Percentiles rank a stretch among this genome's conserved stretches.
phyloP scores from a whole-genome alignment of 2,329 filamentous ascomycete genomes.

The Sporothrix schenckii region DNA sequence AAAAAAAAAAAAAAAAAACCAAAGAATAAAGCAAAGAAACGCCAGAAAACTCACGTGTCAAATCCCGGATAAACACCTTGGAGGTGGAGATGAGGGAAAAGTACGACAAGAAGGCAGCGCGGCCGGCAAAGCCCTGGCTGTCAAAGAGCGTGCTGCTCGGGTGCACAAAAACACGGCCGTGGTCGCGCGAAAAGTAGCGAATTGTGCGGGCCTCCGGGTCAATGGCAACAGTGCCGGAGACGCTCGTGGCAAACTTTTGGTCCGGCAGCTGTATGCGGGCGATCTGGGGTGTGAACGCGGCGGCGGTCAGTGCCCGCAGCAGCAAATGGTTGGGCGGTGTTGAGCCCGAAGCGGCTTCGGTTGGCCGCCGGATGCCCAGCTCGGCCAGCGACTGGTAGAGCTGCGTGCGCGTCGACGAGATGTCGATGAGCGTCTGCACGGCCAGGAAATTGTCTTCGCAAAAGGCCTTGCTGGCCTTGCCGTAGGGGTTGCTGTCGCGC shows the following conservation, averaged over 20 bases:
- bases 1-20: not conserved
- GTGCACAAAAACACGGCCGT: slow-evolving; percentile 88
- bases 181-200: slow-evolving; percentile 87
- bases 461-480: slow-evolving; percentile 70
- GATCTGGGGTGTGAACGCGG: slow-evolving; percentile 80
- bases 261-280: slow-evolving; percentile 91
- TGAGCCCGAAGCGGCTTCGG: slow-evolving; percentile 42
- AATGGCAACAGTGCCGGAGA: slow-evolving; percentile 86
- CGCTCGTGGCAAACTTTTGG: slow-evolving; percentile 87
- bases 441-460: slow-evolving; percentile 86
- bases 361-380: slow-evolving; percentile 70
- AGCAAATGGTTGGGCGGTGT: slow-evolving; percentile 48
- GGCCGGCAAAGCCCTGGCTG: slow-evolving; percentile 73
- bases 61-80: slow-evolving; percentile 88
- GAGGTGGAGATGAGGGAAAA: slow-evolving; percentile 89
- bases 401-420: slow-evolving; percentile 81
- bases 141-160: slow-evolving; percentile 86
- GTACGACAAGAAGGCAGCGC: slow-evolving; percentile 80
- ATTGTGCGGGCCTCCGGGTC: slow-evolving; percentile 92
- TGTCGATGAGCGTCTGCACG: slow-evolving; percentile 81
- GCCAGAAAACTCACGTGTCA: slow-evolving; percentile 73
- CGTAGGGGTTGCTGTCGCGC: slow-evolving; percentile 52
- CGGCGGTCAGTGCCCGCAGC: slow-evolving; percentile 70
- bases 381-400: slow-evolving; percentile 85
- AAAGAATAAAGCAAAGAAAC: not conserved